phyloP scores from a whole-genome alignment of 768 basidiomycete genomes.

The Lactarius quietus region DNA sequence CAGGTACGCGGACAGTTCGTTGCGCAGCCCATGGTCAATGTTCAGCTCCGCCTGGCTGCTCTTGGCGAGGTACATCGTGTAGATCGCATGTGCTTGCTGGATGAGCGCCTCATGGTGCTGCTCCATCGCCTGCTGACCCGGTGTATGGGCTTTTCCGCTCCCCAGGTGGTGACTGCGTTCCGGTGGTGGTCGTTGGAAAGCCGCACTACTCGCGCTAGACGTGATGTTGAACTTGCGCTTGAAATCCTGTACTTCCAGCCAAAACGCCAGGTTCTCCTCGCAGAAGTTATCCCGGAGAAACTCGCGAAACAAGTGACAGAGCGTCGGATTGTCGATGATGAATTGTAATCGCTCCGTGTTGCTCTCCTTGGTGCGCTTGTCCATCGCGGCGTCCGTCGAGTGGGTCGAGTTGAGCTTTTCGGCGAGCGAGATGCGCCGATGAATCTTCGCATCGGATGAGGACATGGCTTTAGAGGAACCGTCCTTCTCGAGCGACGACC shows the following conservation, averaged over 20 bases:
- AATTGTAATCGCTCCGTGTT: constrained; percentile 88
- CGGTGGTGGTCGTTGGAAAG: constrained; percentile 49
- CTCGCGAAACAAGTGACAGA: constrained; percentile 89
- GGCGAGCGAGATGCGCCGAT: constrained; percentile 72
- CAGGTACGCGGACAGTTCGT: constrained; percentile 90
- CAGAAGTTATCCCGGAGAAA: constrained; percentile 93
- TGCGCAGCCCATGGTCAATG: constrained; percentile 94
- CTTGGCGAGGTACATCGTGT: constrained; percentile 93
- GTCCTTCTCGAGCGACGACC: constrained; percentile 60
- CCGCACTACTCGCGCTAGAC: constrained; percentile 51
- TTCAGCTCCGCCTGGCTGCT: constrained; percentile 95
- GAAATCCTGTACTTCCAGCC: constrained; percentile 96
- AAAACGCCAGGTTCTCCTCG: constrained; percentile 97
- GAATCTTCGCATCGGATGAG: constrained; percentile 62
- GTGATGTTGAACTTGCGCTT: constrained; percentile 95
- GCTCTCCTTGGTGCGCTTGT: constrained; percentile 69
- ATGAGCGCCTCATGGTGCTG: constrained; percentile 94
- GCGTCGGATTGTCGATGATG: constrained; percentile 88
- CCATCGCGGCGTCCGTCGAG: constrained; percentile 45
- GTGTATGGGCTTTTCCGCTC: constrained; percentile 45
- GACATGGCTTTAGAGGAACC: constrained; percentile 31
- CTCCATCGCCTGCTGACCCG: constrained; percentile 90
- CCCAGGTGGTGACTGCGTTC: constrained; percentile 30
- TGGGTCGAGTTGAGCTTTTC: constrained; percentile 62
- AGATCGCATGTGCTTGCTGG: constrained; percentile 89